Evolutionary conservation across 345 rosid species (phyloP), one percentile per base, ranked within the genome.

Genomic region (Euphorbia peplus): DNA sequence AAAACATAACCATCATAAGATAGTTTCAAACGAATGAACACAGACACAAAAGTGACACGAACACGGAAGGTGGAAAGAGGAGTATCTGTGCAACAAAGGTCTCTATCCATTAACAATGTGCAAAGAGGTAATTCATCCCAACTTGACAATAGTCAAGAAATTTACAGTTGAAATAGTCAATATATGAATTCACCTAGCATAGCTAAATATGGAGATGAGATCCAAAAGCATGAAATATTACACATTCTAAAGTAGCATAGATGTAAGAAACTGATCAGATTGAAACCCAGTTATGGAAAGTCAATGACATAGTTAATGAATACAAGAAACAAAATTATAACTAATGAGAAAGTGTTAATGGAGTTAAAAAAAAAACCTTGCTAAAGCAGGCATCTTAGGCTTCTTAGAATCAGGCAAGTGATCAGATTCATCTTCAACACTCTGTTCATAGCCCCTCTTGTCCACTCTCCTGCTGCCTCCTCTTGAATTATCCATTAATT

Each of bases 381-480:
- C 96, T 70, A 93, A 86, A 74, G 90, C 89, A 21, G 96, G 98
- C 68, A 88, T 39, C 74, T 85, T 93, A 50, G 85, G 81, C 82
- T 76, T 93, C 77, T 93, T 93, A 9, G 91, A 77, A 70, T 83
- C 93, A 0, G 85, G 80, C 54, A 78, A 53, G 67, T 76, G 70
- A 53, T 75, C 85, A 70, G 64, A 66, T 63, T 68, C 80, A 74
- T 86, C 88, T 62, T 81, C 90, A 70, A 71, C 72, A 70, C 76
- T 72, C 69, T 81, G 78, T 60, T 83, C 87, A 76, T 74, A 79
- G 39, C 84, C 90, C 64, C 80, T 76, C 59, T 76, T 76, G 44
- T 76, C 80, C 8, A 62, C 66, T 26, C 90, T 84, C 80, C 87
- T 85, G 78, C 76, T n/a, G n/a, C n/a, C n/a, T n/a, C n/a, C 82